These are phyloP conservation scores for Raddia guianensis DNA, from an alignment of 176 grass and related monocot species.

Conservation along the genomic window DNA sequence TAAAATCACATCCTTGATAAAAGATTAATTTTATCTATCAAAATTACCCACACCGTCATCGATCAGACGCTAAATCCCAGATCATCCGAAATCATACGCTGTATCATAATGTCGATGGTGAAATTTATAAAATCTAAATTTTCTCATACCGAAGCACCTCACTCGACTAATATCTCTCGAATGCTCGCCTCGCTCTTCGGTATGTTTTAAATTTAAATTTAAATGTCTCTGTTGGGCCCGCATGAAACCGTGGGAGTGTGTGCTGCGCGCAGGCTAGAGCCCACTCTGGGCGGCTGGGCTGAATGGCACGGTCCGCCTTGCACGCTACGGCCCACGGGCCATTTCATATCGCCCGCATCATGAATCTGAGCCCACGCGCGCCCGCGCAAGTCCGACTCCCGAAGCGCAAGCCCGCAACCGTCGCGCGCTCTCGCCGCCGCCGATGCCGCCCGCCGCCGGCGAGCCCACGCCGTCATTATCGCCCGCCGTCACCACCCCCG, in stretches of 20 bases:
- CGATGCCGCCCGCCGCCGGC: conserved; percentile 23
- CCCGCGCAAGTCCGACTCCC: neutral
- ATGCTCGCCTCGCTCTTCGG: too few relatives aligned
- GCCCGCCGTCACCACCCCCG: conserved; percentile 20
- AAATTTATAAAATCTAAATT: too few relatives aligned
- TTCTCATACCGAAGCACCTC: too few relatives aligned
- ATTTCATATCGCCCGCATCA: neutral
- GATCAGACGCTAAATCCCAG: too few relatives aligned
- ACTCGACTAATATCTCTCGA: too few relatives aligned
- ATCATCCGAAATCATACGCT: too few relatives aligned
- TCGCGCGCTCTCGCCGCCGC: neutral
- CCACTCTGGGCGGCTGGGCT: neutral
- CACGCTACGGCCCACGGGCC: neutral
- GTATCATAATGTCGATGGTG: too few relatives aligned
- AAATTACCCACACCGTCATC: too few relatives aligned
- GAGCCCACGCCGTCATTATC: neutral
- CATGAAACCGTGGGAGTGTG: neutral
- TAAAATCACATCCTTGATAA: too few relatives aligned
- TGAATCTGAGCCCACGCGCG: neutral
- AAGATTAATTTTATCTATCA: too few relatives aligned
- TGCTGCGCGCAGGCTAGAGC: neutral
- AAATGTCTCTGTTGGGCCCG: too few relatives aligned
- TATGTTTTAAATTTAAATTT: too few relatives aligned
- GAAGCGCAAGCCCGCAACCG: neutral
- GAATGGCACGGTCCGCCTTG: neutral